Base-by-base conservation (phyloP, 1,284 basidiomycete species). In the Irpex sp. region DNA sequence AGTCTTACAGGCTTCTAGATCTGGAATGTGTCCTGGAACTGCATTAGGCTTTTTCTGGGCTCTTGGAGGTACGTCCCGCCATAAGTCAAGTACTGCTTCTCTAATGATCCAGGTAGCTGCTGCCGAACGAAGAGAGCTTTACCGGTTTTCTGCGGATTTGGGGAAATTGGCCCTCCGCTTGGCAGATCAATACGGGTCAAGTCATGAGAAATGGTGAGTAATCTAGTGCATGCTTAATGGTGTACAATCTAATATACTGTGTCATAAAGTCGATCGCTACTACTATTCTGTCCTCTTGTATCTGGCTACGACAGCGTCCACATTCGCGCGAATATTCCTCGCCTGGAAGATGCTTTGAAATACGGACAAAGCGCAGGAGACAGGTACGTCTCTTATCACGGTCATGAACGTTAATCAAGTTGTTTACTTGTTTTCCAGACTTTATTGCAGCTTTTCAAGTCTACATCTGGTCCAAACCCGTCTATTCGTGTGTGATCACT, bases 1-100 rank as follows among this genome's bases (percentile, higher is more conserved):
- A 49, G 27, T n/a, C 59, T 44, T 7, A 69, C 44, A 54, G 20
- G 49, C 49, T 13, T 56, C 7, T 70, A 92, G 90, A 42, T 88
- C 85, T 70, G 92, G 92, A 2, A 90, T 94, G 83, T 86, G 89
- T 49, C 86, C 91, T 22, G 91, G 91, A 10, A 90, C 90, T 11
- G 88, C 90, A 0, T 79, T 91, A 11, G 92, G 92, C 5, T 91
- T 94, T 78, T 91, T 93, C 76, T 93, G 90, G 90, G 87, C 88
- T n/a, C 78, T 92, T 6, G 88, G 87, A 79, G 89, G 90, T 90
- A 74, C 38, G 80, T 74, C 32, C 1, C 6, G 27, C 13, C 1
- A 42, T 10, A 42, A 11, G 59, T 20, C 20, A 38, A 49, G 63
- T 62, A 66, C 62, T 20, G 11, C 65, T 65, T n/a, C 43, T n/a